Conservation (phyloP, 345 rosid genomes). For the Gossypium raimondii region DNA sequence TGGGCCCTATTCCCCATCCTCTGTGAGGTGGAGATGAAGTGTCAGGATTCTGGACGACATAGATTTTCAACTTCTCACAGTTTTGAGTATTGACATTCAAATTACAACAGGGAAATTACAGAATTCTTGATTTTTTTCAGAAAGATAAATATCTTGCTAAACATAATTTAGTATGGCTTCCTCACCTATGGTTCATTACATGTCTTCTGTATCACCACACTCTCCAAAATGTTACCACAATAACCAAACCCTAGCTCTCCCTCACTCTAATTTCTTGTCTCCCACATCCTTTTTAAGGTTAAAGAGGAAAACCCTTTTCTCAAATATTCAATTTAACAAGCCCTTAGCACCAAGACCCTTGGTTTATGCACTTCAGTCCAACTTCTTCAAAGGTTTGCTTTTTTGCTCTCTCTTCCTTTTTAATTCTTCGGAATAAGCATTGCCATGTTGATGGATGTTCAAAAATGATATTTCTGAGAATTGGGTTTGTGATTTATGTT, state of each 20-base stretch:
- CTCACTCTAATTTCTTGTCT: conserved; percentile 24
- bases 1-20: not conserved
- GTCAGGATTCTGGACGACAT: not conserved
- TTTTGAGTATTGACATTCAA: not conserved
- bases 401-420: not conserved
- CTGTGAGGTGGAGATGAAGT: not conserved
- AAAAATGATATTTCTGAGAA: conserved; percentile 1
- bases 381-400: conserved; percentile 46
- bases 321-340: conserved; percentile 17
- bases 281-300: conserved; percentile 27
- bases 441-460: not conserved
- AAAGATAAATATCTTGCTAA: not conserved
- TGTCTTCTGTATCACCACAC: conserved; percentile 20
- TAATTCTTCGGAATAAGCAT: not conserved
- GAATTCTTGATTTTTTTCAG: not conserved
- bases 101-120: not conserved
- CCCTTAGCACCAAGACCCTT: conserved; percentile 22
- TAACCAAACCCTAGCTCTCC: conserved; percentile 24
- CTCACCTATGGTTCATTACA: conserved; percentile 17
- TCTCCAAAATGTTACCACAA: conserved; percentile 23
- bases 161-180: conserved; percentile 16
- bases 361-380: conserved; percentile 44
- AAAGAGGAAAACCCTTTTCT: conserved; percentile 22
- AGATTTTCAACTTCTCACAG: not conserved
- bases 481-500: not conserved